Conservation (phyloP, 116 monocot species). For the Cymodocea nodosa region DNA sequence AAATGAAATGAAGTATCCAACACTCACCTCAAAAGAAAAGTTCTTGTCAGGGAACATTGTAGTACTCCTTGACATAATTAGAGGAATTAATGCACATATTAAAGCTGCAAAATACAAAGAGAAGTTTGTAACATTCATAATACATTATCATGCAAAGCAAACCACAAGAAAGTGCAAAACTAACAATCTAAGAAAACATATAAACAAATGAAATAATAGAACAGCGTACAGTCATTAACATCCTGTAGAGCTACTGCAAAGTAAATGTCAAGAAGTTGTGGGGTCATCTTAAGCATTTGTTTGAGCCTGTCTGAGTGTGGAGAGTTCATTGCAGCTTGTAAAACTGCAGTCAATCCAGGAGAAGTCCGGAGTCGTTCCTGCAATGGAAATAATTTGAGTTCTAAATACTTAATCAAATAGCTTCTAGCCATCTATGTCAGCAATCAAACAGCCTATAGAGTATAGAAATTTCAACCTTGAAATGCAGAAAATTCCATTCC, state of each 20-base stretch:
- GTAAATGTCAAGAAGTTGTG: constrained; percentile 64
- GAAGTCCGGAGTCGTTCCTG: constrained; percentile 81
- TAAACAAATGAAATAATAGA: constrained; percentile 2
- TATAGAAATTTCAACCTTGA: no score
- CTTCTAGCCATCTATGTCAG: no score
- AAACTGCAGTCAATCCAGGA: constrained; percentile 49
- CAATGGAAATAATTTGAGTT: constrained; percentile 4
- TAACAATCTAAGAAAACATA: not conserved
- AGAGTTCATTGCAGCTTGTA: constrained; percentile 53
- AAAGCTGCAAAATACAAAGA: constrained; percentile 41
- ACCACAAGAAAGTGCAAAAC: constrained; percentile 4
- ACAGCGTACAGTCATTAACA: constrained; percentile 72
- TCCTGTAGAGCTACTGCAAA: constrained; percentile 63
- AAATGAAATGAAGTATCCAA: no score
- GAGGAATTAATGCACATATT: constrained; percentile 80
- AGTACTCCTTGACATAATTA: constrained; percentile 83
- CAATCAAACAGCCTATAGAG: no score
- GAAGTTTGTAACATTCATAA: not conserved
- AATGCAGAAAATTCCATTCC: no score
- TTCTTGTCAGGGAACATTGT: constrained; percentile 76
- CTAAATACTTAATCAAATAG: no score
- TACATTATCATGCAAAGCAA: not conserved
- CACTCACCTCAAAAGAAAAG: constrained; percentile 73
- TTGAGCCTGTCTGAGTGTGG: constrained; percentile 58
- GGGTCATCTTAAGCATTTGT: constrained; percentile 68